Conservation (phyloP, 371 early-diverging fungal genomes). For the Mortierella sp. region DNA sequence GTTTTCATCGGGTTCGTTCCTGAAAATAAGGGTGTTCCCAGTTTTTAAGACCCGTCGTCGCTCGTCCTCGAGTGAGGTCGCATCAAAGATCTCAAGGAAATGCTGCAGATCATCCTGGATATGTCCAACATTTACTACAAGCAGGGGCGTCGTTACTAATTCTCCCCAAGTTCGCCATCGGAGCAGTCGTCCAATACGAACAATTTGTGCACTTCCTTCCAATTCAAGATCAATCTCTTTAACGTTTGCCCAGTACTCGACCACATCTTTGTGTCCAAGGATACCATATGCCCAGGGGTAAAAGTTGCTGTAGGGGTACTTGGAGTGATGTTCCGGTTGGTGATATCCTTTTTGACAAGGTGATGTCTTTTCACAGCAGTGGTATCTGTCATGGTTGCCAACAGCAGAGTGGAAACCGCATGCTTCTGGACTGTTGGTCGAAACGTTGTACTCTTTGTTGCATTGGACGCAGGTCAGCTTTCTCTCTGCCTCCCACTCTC, state of each 20-base stretch:
- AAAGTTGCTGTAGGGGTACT: slow-evolving; percentile 49
- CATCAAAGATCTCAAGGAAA: slow-evolving; percentile 27
- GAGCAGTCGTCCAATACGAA: slow-evolving; percentile 29
- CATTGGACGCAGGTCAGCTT: slow-evolving; percentile 55
- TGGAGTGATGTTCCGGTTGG: slow-evolving; percentile 53
- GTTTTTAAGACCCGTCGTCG: slow-evolving; percentile 11
- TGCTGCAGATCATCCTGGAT: slow-evolving; percentile 18
- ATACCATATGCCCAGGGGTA: slow-evolving; percentile 34
- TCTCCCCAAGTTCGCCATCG: slow-evolving; percentile 29
- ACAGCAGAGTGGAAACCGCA: slow-evolving; percentile 53
- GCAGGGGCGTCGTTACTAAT: slow-evolving; percentile 8
- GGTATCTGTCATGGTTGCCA: slow-evolving; percentile 27
- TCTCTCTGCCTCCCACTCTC: slow-evolving; percentile 35
- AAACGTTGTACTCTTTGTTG: slow-evolving; percentile 40
- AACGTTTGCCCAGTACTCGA: slow-evolving; percentile 30
- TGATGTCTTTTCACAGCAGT: slow-evolving; percentile 42
- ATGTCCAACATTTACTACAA: slow-evolving; percentile 41
- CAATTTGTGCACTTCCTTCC: slow-evolving; percentile 17
- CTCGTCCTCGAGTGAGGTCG: slow-evolving; percentile 18
- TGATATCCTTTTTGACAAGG: slow-evolving; percentile 52
- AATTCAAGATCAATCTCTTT: slow-evolving; percentile 28
- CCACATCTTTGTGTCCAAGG: slow-evolving; percentile 36
- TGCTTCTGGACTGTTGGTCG: slow-evolving; percentile 50
- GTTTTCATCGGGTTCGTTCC: slow-evolving; percentile 18
- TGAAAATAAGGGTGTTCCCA: slow-evolving; percentile 18